Percentiles rank a stretch among this genome's conserved stretches.
Evolutionary conservation across 441 rosid species (phyloP).

Genomic region (Arabidopsis lyrata): DNA sequence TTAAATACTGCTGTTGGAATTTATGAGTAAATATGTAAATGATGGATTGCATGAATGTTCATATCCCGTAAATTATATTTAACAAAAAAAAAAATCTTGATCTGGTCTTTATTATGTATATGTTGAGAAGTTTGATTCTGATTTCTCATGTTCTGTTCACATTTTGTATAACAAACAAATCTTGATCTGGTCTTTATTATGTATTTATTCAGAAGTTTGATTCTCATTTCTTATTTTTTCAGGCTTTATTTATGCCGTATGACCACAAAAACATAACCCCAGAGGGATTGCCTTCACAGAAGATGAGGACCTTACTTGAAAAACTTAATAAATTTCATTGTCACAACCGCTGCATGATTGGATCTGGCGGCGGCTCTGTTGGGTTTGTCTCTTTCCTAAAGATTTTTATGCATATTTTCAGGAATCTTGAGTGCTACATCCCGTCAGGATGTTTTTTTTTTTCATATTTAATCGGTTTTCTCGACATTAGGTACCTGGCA

Average conservation of each 20-base stretch:
- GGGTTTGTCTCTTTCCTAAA: conserved; percentile 69
- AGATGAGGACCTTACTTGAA: conserved; percentile 80
- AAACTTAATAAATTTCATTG: conserved; percentile 76
- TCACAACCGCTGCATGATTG: conserved; percentile 85
- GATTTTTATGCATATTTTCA: neutral
- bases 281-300: conserved; percentile 61
- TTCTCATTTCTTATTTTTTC: conserved; percentile 30
- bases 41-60: neutral
- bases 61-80: too few species aligned
- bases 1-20: neutral
- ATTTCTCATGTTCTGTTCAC: conserved; percentile 26
- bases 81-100: too few species aligned
- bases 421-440: neutral
- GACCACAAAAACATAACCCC: conserved; percentile 97
- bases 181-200: conserved; percentile 18
- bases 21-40: neutral
- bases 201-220: conserved; percentile 22
- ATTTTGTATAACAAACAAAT: neutral
- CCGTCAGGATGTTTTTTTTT: neutral
- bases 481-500: conserved; percentile 79
- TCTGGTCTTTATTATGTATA: conserved; percentile 19
- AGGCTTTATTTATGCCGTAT: conserved; percentile 99
- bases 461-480: neutral
- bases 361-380: conserved; percentile 99
- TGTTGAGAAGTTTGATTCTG: conserved; percentile 21